Evolutionary conservation across 345 rosid species (phyloP).

Genomic region (Pugionium cornutum): DNA sequence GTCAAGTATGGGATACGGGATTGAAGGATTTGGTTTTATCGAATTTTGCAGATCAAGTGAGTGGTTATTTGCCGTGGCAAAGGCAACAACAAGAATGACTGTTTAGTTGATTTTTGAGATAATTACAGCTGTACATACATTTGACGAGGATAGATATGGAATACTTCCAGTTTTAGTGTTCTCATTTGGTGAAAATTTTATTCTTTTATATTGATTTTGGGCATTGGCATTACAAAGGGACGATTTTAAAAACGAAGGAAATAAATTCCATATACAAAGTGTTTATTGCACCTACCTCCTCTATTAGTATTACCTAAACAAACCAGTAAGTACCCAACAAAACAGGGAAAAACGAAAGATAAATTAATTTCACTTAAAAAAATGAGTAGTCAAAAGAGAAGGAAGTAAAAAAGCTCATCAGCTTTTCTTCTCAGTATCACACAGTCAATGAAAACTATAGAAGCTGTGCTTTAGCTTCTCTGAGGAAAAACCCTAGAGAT

Average conservation of each 20-base stretch:
- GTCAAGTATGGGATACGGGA: slow-evolving; percentile 96
- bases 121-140: slow-evolving; percentile 23
- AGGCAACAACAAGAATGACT: slow-evolving; percentile 42
- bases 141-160: slow-evolving; percentile 15
- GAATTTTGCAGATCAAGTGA: slow-evolving; percentile 66
- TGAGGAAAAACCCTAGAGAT: slow-evolving; percentile 10
- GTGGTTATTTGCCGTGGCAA: slow-evolving; percentile 84
- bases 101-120: slow-evolving; percentile 18
- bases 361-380: not conserved
- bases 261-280: no score
- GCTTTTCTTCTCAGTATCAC: slow-evolving; percentile 15
- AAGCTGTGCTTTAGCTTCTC: slow-evolving; percentile 21
- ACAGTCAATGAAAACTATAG: slow-evolving; percentile 37
- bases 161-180: not conserved
- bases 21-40: slow-evolving; percentile 77
- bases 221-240: no score
- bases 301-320: no score
- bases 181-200: not conserved
- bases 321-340: slow-evolving; percentile 16
- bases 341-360: not conserved
- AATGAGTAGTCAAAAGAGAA: slow-evolving; percentile 6
- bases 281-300: no score
- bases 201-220: no score
- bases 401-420: slow-evolving; percentile 2
- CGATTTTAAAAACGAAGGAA: no score